Base-by-base conservation (phyloP, 2,329 filamentous ascomycete genomes). In the Clarireedia homoeocarpa region DNA sequence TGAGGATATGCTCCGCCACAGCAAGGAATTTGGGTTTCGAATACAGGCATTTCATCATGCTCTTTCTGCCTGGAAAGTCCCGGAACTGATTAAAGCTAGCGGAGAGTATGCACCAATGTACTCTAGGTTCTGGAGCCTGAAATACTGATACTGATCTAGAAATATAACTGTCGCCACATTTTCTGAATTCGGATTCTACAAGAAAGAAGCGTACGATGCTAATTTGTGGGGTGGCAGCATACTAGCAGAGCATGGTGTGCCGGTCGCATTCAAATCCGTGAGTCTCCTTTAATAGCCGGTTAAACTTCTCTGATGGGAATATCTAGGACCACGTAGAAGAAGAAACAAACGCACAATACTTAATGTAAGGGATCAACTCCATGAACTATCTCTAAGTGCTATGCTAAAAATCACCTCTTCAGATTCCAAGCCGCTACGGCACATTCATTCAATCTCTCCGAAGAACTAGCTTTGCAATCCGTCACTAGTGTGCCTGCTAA, bases 401-500 rank as follows among this genome's bases (percentile, higher is more conserved):
- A 26, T 12, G 23, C 27, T 45, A 3, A 50, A 50, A 53, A 55
- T 27, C 14, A 44, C 9, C 5, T 20, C 5, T 26, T 26, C 48
- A 70, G 68, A 27, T 69, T 68, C 48, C 72, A 75, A 64, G 71
- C 73, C 6, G 72, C 71, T 17, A 68, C 72, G 4, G 73, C 65
- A 0, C 70, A 75, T 55, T 70, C 73, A 1, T 77, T 75, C 57
- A 67, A 71, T 26, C 66, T 77, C 6, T 66, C 73, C 0, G 70
- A 69, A 42, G 66, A 72, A 23, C 70, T 72, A 40, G 73, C 75
- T 17, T 58, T 77, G 14, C 70, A 73, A 51, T 70, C 74, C 4
- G 71, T 78, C 5, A 77, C 74, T 0, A 76, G 73, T 3, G 67
- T 75, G 1, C 75, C 76, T 4, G 75, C 76, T 4, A 70, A 67